phyloP scores from a whole-genome alignment of 129 eudicot species.

The Scalesia atractyloides region DNA sequence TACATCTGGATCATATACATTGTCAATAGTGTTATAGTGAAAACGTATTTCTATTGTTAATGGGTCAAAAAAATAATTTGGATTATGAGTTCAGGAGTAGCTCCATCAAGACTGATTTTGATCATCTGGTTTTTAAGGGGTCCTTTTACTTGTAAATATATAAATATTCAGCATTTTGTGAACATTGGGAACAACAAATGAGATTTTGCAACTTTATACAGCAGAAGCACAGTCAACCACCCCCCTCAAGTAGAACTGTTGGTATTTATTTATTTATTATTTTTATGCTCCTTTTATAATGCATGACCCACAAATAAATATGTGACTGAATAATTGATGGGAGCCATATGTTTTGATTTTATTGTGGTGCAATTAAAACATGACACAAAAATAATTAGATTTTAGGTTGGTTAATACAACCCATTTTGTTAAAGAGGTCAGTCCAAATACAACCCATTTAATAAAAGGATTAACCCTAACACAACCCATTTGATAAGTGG shows the following conservation, averaged over 20 bases:
- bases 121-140: background rate
- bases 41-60: background rate
- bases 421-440: no score
- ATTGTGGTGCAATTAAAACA: no score
- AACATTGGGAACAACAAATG: background rate
- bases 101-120: background rate
- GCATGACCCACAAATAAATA: background rate
- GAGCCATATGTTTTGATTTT: background rate
- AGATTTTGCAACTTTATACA: background rate
- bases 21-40: no score
- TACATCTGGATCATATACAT: no score
- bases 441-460: no score
- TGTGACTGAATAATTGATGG: slow-evolving; percentile 3
- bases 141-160: background rate
- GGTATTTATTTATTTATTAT: background rate
- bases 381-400: no score
- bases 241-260: background rate
- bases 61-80: background rate
- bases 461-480: no score
- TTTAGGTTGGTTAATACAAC: no score
- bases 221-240: background rate
- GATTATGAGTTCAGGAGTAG: no score
- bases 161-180: background rate
- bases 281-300: background rate
- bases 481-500: no score